These are phyloP conservation scores for Daedaleopsis sinensis DNA, from an alignment of 768 basidiomycete species.

Conservation along the genomic window DNA sequence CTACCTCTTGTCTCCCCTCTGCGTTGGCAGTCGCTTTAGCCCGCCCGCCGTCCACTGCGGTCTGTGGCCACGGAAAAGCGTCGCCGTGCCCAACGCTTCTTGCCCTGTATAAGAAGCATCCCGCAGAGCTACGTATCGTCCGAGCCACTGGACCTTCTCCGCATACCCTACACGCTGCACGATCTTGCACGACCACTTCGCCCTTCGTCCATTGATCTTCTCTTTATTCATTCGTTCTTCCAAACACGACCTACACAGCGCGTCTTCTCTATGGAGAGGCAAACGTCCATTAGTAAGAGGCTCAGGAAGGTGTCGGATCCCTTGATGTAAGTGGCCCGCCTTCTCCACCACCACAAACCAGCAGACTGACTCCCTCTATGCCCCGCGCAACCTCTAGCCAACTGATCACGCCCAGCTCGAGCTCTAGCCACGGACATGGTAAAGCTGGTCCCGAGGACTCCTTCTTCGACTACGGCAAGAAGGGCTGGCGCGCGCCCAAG, in stretches of 20 bases:
- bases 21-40: background rate
- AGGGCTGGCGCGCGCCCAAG: conserved; percentile 5
- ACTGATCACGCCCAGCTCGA: background rate
- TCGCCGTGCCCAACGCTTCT: background rate
- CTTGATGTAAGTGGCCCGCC: conserved; percentile 3
- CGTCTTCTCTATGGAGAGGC: conserved; percentile 8
- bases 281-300: conserved; percentile 5
- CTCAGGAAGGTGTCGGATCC: conserved; percentile 17
- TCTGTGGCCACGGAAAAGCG: background rate
- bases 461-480: conserved; percentile 13
- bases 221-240: background rate
- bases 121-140: background rate
- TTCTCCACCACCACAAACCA: background rate
- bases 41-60: background rate
- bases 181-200: background rate
- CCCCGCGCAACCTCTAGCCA: background rate
- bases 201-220: background rate
- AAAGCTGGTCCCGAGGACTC: conserved; percentile 3
- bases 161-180: background rate
- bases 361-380: background rate
- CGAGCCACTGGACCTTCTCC: background rate
- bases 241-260: too few relatives aligned
- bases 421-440: background rate
- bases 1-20: background rate
- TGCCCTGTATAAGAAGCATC: background rate